Conservation (phyloP, 306 rosid genomes). For the Vigna radiata region DNA sequence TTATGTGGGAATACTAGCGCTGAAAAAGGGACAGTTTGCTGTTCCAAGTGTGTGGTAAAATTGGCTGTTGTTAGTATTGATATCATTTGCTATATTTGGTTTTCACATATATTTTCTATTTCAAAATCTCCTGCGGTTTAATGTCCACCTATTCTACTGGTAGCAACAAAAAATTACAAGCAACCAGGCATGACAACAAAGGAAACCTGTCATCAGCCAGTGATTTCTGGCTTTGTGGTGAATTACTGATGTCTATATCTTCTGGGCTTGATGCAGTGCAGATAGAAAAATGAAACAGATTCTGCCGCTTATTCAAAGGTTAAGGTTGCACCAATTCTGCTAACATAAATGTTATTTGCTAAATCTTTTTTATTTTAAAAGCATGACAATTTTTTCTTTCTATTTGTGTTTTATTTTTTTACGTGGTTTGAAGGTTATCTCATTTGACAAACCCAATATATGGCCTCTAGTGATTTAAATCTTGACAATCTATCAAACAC, state of each 20-base stretch:
- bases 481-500: constrained; percentile 19
- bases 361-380: background rate
- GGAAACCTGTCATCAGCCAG: constrained; percentile 11
- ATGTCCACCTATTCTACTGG: constrained; percentile 28
- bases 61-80: background rate
- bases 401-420: background rate
- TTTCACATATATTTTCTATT: background rate
- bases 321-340: constrained; percentile 1
- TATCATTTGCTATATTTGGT: background rate
- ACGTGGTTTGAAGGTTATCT: constrained; percentile 20
- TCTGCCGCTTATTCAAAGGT: constrained; percentile 25
- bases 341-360: constrained; percentile 14
- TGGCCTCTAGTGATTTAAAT: constrained; percentile 4
- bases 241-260: constrained; percentile 2
- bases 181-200: constrained; percentile 25
- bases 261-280: constrained; percentile 1
- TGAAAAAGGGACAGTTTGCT: constrained; percentile 5
- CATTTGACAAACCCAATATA: constrained; percentile 18
- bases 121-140: constrained; percentile 25
- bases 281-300: background rate
- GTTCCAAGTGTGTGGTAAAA: constrained; percentile 28
- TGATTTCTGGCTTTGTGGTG: background rate
- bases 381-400: constrained; percentile 1
- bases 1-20: background rate
- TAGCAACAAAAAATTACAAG: background rate